Conservation (phyloP, 2,329 filamentous ascomycete genomes). For the Celoporthe dispersa region DNA sequence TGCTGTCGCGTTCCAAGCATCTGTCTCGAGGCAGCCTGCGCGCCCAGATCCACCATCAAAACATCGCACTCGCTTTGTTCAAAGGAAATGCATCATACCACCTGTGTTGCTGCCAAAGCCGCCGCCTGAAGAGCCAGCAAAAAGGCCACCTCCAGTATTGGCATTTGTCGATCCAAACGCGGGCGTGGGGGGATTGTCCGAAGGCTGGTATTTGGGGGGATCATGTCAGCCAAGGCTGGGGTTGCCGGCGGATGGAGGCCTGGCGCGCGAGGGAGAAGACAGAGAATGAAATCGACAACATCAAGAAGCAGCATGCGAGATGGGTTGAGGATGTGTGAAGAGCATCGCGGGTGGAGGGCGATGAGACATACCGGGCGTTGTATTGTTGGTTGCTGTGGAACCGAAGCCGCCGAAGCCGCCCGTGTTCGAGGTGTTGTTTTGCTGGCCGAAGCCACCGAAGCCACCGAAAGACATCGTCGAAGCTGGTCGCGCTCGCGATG, state of each 20-base stretch:
- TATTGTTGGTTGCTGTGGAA: constrained; percentile 45
- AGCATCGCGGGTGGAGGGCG: background rate
- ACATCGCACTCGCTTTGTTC: constrained; percentile 28
- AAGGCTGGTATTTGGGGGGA: constrained; percentile 40
- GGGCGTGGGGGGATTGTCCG: constrained; percentile 40
- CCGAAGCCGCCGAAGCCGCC: constrained; percentile 63
- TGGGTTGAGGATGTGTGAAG: background rate
- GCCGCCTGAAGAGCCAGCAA: constrained; percentile 51
- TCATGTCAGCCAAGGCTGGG: constrained; percentile 30
- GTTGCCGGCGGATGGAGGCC: constrained; percentile 32
- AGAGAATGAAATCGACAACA: constrained; percentile 21
- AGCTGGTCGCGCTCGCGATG: constrained; percentile 28
- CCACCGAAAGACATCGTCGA: constrained; percentile 60
- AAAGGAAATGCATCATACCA: constrained; percentile 32
- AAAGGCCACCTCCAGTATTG: constrained; percentile 41
- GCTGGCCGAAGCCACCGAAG: constrained; percentile 63
- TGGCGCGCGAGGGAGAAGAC: constrained; percentile 22
- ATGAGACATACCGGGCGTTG: constrained; percentile 56
- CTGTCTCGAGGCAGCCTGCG: constrained; percentile 4
- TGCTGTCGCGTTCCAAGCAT: constrained; percentile 21
- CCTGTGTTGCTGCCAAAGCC: constrained; percentile 40
- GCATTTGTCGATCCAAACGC: constrained; percentile 43
- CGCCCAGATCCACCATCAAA: constrained; percentile 18
- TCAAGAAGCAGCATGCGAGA: constrained; percentile 29
- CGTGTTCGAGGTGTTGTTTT: constrained; percentile 42